A percentile compares a stretch with the other conserved stretches of the same genome.
These are phyloP conservation scores for Rhynchosporium secalis DNA, from an alignment of 2,329 filamentous ascomycete genomes.

Conservation along the genomic window DNA sequence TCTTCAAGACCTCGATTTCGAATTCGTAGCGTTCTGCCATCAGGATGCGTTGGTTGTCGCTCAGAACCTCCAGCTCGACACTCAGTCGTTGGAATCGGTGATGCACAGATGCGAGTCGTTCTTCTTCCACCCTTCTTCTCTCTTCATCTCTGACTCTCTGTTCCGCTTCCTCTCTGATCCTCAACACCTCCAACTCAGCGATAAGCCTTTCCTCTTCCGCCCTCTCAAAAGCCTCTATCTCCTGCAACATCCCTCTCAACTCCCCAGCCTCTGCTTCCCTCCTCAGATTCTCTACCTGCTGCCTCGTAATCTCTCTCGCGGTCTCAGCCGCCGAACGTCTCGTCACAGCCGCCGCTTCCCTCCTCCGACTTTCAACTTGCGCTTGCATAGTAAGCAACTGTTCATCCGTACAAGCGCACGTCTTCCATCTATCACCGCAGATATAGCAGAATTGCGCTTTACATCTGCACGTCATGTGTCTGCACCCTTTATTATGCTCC, in stretches of 20 bases:
- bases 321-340: constrained; percentile 41
- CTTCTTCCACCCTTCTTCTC: constrained; percentile 44
- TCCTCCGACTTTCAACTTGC: not conserved
- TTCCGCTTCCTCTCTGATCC: constrained; percentile 43
- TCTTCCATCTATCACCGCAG: constrained; percentile 71
- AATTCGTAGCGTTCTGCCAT: constrained; percentile 44
- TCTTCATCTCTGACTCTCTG: constrained; percentile 43
- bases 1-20: constrained; percentile 39
- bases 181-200: constrained; percentile 40
- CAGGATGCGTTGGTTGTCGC: constrained; percentile 46
- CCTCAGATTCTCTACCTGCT: constrained; percentile 33
- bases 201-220: constrained; percentile 46
- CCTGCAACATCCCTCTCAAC: constrained; percentile 45
- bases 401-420: constrained; percentile 62
- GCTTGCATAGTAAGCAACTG: constrained; percentile 41
- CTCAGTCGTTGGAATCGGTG: constrained; percentile 44
- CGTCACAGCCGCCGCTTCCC: constrained; percentile 7
- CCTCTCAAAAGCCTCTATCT: constrained; percentile 51
- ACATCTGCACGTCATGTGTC: constrained; percentile 86
- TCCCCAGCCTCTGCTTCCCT: constrained; percentile 38
- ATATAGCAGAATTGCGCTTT: constrained; percentile 83
- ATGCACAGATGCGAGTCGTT: constrained; percentile 44
- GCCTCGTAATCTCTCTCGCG: not conserved
- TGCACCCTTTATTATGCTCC: constrained; percentile 76
- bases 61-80: constrained; percentile 42